A percentile compares a stretch with the other conserved stretches of the same genome.
Evolutionary conservation across 495 filamentous ascomycete genomes (phyloP).

Genomic region (Corynascus novoguineensis): DNA sequence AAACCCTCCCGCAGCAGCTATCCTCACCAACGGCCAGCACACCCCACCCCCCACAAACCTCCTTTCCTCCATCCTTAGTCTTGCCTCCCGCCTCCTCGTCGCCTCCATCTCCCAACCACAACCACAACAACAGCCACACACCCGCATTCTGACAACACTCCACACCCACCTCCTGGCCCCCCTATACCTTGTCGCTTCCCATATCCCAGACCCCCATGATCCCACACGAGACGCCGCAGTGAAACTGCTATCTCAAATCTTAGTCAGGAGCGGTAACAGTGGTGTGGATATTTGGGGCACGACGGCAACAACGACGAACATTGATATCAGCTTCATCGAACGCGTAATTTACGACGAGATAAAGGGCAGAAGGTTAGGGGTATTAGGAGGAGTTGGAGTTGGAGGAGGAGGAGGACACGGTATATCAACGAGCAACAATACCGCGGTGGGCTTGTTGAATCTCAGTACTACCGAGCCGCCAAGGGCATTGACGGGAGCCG

Average conservation of each 20-base stretch:
- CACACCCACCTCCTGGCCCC: conserved; percentile 21
- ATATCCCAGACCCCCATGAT: not conserved
- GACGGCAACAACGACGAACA: no score
- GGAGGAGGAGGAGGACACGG: not conserved
- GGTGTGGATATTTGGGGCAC: no score
- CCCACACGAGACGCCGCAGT: conserved; percentile 4
- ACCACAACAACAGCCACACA: not conserved
- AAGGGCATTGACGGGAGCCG: conserved; percentile 13
- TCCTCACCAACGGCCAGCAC: not conserved
- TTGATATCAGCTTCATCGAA: no score
- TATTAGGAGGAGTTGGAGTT: not conserved
- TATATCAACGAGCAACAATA: no score
- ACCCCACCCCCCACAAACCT: not conserved
- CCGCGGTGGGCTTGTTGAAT: no score
- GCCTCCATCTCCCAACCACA: not conserved
- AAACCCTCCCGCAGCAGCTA: not conserved
- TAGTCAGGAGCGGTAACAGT: not conserved
- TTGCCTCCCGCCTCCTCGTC: not conserved
- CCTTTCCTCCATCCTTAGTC: conserved; percentile 5
- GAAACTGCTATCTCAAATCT: not conserved
- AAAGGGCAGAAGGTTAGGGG: not conserved
- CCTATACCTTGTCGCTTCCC: conserved; percentile 16
- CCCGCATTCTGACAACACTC: not conserved
- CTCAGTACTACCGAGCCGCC: no score
- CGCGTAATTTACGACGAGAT: no score